Conservation (phyloP, 2,329 filamentous ascomycete species). For the Pyricularia sp. region DNA sequence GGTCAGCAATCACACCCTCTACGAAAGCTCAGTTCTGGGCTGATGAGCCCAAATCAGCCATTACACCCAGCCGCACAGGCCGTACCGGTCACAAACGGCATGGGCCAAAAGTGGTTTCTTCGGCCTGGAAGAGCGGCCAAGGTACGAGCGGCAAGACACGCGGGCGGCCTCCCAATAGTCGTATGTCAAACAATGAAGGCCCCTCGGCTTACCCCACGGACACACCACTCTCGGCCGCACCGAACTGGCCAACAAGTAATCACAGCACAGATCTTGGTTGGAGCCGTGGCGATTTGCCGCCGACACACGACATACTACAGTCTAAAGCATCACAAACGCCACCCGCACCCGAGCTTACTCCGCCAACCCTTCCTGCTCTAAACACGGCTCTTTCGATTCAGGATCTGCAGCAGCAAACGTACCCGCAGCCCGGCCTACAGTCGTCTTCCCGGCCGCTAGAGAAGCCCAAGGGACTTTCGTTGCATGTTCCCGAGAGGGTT, state of each 20-base stretch:
- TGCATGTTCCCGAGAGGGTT: slow-evolving; percentile 45
- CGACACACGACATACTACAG: not conserved
- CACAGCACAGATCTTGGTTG: not conserved
- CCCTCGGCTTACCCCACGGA: slow-evolving; percentile 58
- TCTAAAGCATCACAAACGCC: not conserved
- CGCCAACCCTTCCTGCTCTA: not conserved
- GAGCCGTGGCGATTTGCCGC: not conserved
- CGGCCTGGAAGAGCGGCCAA: slow-evolving; percentile 69
- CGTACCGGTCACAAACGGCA: slow-evolving; percentile 49
- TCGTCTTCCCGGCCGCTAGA: not conserved
- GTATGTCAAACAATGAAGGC: slow-evolving; percentile 38
- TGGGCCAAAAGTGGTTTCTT: slow-evolving; percentile 78
- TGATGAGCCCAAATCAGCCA: slow-evolving; percentile 66
- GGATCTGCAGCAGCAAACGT: slow-evolving; percentile 8
- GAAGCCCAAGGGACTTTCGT: slow-evolving; percentile 40
- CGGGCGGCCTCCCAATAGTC: slow-evolving; percentile 70
- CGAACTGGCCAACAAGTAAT: not conserved
- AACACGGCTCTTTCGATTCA: slow-evolving; percentile 1
- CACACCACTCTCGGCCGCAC: slow-evolving; percentile 20
- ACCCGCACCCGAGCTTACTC: not conserved
- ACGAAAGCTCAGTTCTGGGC: slow-evolving; percentile 44
- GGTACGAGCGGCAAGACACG: slow-evolving; percentile 61
- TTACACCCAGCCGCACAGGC: slow-evolving; percentile 55
- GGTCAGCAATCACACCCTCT: slow-evolving; percentile 66
- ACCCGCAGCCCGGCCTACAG: not conserved